phyloP scores from a whole-genome alignment of 257 asterid genomes.

The Fraxinus americana region DNA sequence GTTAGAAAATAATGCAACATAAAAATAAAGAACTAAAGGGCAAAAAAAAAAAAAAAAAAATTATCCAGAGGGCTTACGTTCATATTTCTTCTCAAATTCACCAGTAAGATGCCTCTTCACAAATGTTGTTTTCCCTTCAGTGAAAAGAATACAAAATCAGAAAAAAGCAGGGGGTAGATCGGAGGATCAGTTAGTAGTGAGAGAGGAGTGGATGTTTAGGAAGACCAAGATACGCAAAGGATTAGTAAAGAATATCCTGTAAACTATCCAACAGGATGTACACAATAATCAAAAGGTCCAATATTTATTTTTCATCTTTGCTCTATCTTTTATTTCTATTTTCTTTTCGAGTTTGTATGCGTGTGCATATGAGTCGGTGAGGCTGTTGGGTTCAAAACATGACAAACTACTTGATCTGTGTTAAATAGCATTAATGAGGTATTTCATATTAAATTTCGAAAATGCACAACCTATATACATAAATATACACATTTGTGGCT shows the following conservation, averaged over 20 bases:
- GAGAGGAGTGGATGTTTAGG: too few species aligned
- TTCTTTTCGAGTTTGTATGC: too few species aligned
- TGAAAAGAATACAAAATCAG: not conserved
- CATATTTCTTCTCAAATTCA: conserved; percentile 93
- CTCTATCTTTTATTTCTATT: not conserved
- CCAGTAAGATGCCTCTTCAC: conserved; percentile 94
- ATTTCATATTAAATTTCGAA: not conserved
- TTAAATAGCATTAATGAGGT: too few species aligned
- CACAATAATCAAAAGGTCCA: not conserved
- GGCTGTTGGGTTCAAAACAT: too few species aligned
- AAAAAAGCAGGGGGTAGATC: not conserved
- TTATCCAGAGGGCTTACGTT: conserved; percentile 50
- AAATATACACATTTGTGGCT: not conserved
- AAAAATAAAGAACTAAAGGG: not conserved
- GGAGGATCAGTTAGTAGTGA: too few species aligned
- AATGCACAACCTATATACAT: not conserved
- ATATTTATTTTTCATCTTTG: too few species aligned
- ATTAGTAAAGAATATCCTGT: too few species aligned
- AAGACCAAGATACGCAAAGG: too few species aligned
- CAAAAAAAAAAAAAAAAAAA: too few species aligned
- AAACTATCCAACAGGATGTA: too few species aligned
- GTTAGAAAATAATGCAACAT: not conserved
- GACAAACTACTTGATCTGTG: not conserved
- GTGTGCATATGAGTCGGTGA: too few species aligned
- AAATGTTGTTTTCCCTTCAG: conserved; percentile 78